Conservation (phyloP, 805 yeast genomes). For the Lipomyces mesembrius region DNA sequence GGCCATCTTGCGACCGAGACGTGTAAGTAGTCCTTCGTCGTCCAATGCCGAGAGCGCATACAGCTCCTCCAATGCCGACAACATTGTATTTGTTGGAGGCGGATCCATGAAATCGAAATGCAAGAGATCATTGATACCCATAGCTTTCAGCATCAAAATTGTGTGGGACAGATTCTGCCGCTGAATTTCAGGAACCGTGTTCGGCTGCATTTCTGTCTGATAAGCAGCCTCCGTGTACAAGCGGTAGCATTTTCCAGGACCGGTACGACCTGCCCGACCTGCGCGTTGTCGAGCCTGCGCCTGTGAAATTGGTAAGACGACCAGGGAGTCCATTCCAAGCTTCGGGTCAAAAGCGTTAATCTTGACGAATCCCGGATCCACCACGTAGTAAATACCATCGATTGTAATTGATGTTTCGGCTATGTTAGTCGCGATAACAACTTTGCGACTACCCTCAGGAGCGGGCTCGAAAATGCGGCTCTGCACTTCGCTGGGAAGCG, state of each 20-base stretch:
- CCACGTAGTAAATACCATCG: constrained; percentile 92
- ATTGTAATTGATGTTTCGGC: constrained; percentile 97
- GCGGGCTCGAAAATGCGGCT: constrained; percentile 83
- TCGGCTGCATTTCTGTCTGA: constrained; percentile 71
- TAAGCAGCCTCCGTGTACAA: constrained; percentile 84
- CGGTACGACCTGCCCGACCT: constrained; percentile 97
- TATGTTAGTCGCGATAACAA: constrained; percentile 92
- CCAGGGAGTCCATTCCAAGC: constrained; percentile 85
- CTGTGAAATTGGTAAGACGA: constrained; percentile 85
- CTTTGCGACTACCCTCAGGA: constrained; percentile 76
- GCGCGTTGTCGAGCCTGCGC: constrained; percentile 97
- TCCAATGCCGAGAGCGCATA: constrained; percentile 87
- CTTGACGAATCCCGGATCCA: constrained; percentile 94
- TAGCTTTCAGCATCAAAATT: constrained; percentile 72
- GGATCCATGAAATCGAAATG: constrained; percentile 90
- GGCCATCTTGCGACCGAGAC: constrained; percentile 82
- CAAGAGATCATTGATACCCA: constrained; percentile 82
- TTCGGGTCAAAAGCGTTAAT: constrained; percentile 87
- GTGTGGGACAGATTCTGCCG: constrained; percentile 80
- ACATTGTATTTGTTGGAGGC: constrained; percentile 74
- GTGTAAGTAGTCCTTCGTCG: constrained; percentile 75
- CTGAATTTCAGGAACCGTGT: constrained; percentile 90
- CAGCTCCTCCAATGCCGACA: constrained; percentile 77
- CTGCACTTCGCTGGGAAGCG: constrained; percentile 84
- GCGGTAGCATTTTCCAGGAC: constrained; percentile 94